phyloP scores from a whole-genome alignment of 2,329 filamentous ascomycete species.

The Venturia nashicola region DNA sequence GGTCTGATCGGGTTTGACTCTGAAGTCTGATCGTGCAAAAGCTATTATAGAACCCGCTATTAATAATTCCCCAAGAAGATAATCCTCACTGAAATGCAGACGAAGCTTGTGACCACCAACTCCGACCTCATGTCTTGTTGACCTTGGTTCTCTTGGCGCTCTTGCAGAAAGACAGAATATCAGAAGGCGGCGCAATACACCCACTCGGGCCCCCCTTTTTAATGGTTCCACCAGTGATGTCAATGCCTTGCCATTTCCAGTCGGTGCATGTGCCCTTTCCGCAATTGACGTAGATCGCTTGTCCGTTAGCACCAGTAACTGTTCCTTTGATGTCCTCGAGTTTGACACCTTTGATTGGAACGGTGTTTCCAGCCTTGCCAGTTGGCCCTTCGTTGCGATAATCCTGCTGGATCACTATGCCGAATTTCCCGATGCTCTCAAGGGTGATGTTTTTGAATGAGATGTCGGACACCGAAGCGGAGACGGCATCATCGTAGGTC shows the following conservation, averaged over 20 bases:
- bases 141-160: no score
- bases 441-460: conserved; percentile 36
- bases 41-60: background rate
- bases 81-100: background rate
- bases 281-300: conserved; percentile 41
- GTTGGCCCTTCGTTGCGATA: conserved; percentile 35
- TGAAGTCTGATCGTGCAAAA: background rate
- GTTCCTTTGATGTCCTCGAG: conserved; percentile 31
- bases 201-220: background rate
- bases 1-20: no score
- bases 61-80: background rate
- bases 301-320: conserved; percentile 25
- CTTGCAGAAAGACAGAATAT: background rate
- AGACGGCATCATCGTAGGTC: conserved; percentile 11
- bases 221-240: conserved; percentile 35
- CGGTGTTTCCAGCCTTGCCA: conserved; percentile 32
- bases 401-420: conserved; percentile 40
- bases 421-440: conserved; percentile 32
- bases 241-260: conserved; percentile 41
- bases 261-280: conserved; percentile 32
- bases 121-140: background rate
- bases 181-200: background rate
- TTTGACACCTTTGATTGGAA: conserved; percentile 32
- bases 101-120: background rate
- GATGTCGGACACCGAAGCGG: conserved; percentile 28